Evolutionary conservation across 352 stramenopile genomes (phyloP), one percentile per base, ranked within the genome.

Genomic region (Poterioochromonas sp.): DNA sequence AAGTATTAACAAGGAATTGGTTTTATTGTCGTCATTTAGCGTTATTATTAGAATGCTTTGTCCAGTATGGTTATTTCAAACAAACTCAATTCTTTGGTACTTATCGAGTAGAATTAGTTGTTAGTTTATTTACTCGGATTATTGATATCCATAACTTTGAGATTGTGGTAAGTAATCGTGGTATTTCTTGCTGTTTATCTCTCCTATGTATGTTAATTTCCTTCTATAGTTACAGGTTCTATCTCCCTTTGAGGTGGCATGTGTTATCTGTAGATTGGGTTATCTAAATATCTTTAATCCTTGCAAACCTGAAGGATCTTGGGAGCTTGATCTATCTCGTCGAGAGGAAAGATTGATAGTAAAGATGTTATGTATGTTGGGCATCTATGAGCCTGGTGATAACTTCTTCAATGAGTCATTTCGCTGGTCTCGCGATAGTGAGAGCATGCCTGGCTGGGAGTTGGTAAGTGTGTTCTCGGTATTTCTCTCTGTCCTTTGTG

Each of bases 91-190:
- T 34, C 35, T 49, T 49, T 49, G 69, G 69, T 8, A 47, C 69
- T 26, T 76, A 76, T 32, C 69, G 69, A 8, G 69, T 76, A 26
- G 43, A 60, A 22, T 32, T 76, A 40, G 15, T 76, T n/a, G 35
- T 63, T 37, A 12, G 2, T 22, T 37, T 76, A 26, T 76, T 76
- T 44, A 29, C 26, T 40, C 69, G 69, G 20, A 63, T 76, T 44
- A 32, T 76, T n/a, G 69, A 76, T 29, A 3, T 76, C 2, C 69
- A 76, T 44, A 76, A 76, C 32, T 64, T 76, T 29, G 62, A 71
- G 29, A 41, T 71, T 32, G 34, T 71, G 11, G 3, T 69, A 32
- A 43, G 32, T n/a, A n/a, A n/a, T n/a, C n/a, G n/a, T n/a, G n/a
- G n/a, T n/a, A n/a, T n/a, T n/a, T n/a, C n/a, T n/a, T n/a, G n/a